A percentile compares a stretch with the other conserved stretches of the same genome.
These are phyloP conservation scores for Guadua angustifolia DNA, from an alignment of 176 grass and related monocot species.

Conservation along the genomic window DNA sequence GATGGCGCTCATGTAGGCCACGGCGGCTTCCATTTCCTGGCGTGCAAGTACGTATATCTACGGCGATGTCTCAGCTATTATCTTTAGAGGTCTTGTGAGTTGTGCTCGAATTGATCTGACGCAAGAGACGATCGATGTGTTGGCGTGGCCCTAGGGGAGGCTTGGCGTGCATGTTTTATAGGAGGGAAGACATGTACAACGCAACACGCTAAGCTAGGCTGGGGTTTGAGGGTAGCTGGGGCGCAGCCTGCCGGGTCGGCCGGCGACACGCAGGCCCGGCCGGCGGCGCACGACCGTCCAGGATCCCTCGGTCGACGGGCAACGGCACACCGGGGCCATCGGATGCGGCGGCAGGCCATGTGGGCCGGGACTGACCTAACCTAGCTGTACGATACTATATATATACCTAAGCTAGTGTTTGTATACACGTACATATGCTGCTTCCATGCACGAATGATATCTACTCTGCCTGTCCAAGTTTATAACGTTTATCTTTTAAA, in stretches of 20 bases:
- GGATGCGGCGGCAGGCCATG: conserved; percentile 44
- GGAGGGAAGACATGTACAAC: conserved; percentile 11
- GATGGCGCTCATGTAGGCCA: conserved; percentile 18
- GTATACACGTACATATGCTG: not conserved
- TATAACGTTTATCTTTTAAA: too few species aligned
- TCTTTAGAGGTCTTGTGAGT: not conserved
- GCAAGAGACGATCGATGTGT: not conserved
- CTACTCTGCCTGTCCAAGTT: too few species aligned
- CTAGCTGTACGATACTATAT: not conserved
- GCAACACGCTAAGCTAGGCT: conserved; percentile 6
- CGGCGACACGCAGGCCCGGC: conserved; percentile 49
- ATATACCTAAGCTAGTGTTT: not conserved
- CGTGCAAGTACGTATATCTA: not conserved
- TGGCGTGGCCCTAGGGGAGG: not conserved
- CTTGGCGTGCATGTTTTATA: conserved; percentile 49
- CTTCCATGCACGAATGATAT: not conserved
- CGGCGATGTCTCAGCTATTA: not conserved
- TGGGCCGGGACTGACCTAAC: conserved; percentile 6
- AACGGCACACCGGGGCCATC: conserved; percentile 17
- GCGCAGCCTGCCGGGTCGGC: conserved; percentile 62
- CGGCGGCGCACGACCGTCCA: not conserved
- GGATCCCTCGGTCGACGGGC: conserved; percentile 44
- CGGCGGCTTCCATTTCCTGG: conserved; percentile 62
- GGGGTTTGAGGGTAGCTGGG: conserved; percentile 41
- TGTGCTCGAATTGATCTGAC: not conserved